These are phyloP conservation scores for Cupressus sempervirens DNA, from an alignment of 75 land plant genomes.

Conservation along the genomic window DNA sequence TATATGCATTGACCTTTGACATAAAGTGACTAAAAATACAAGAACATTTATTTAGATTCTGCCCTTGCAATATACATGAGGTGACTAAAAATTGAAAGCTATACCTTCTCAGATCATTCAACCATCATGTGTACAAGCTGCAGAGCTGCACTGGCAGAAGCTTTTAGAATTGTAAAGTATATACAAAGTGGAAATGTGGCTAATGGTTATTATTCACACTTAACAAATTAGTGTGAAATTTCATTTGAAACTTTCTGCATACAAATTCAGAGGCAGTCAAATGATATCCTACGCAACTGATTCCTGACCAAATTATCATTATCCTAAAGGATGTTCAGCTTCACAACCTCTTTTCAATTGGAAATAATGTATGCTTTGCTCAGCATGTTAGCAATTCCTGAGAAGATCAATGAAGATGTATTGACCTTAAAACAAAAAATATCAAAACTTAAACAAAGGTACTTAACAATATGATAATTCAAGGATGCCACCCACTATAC, in stretches of 20 bases:
- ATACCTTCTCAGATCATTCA: background rate
- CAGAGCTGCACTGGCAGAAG: background rate
- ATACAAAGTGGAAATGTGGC: background rate
- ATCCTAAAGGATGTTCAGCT: slow-evolving; percentile 1
- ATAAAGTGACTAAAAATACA: background rate
- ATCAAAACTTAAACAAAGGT: background rate
- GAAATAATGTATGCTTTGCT: background rate
- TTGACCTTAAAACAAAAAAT: background rate
- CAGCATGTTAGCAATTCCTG: background rate
- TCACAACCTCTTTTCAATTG: background rate
- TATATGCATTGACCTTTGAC: background rate
- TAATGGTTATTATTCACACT: background rate
- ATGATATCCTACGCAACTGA: background rate
- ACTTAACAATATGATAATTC: background rate
- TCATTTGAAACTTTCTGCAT: background rate
- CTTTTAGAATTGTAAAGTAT: background rate
- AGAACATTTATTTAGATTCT: background rate
- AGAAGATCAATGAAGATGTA: background rate
- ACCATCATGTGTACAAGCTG: background rate
- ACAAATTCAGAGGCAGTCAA: background rate
- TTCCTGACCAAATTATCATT: no score
- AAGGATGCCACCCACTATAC: background rate
- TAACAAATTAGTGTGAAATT: background rate
- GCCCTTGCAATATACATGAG: background rate
- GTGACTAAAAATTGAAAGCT: background rate